A percentile compares a stretch with the other conserved stretches of the same genome.
phyloP scores from a whole-genome alignment of 2,329 filamentous ascomycete genomes.

The Fusarium protoensiforme region DNA sequence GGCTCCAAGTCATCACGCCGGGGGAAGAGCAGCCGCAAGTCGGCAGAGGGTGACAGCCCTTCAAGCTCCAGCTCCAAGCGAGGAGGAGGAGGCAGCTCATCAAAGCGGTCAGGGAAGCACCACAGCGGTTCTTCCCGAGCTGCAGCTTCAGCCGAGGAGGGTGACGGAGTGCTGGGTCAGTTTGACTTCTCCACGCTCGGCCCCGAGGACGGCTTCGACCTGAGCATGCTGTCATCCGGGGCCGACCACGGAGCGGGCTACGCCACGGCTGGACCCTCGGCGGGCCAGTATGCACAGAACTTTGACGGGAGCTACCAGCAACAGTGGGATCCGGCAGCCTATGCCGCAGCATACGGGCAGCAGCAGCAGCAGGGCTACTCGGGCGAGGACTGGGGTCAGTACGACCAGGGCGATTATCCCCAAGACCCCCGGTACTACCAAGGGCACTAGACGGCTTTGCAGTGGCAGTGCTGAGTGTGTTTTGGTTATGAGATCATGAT shows the following conservation, averaged over 20 bases:
- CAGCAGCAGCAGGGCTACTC: constrained; percentile 36
- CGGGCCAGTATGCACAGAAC: constrained; percentile 31
- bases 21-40: constrained; percentile 40
- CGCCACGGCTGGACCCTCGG: constrained; percentile 32
- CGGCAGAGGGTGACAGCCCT: constrained; percentile 31
- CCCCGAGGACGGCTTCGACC: constrained; percentile 47
- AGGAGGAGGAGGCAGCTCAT: constrained; percentile 32
- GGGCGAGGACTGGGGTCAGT: constrained; percentile 26
- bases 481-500: constrained; percentile 34
- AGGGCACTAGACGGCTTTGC: neutral
- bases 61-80: constrained; percentile 34
- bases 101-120: constrained; percentile 36
- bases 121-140: constrained; percentile 31
- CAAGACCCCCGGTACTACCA: constrained; percentile 37
- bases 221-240: constrained; percentile 36
- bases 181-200: constrained; percentile 44
- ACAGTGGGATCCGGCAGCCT: constrained; percentile 30
- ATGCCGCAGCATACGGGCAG: constrained; percentile 32
- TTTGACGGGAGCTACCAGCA: constrained; percentile 24
- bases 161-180: constrained; percentile 38
- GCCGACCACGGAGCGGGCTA: constrained; percentile 38
- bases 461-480: constrained; percentile 20
- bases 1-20: constrained; percentile 47
- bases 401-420: constrained; percentile 36
- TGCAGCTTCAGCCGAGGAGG: constrained; percentile 30